phyloP scores from a whole-genome alignment of 768 basidiomycete genomes.

The Tricholomella constricta region DNA sequence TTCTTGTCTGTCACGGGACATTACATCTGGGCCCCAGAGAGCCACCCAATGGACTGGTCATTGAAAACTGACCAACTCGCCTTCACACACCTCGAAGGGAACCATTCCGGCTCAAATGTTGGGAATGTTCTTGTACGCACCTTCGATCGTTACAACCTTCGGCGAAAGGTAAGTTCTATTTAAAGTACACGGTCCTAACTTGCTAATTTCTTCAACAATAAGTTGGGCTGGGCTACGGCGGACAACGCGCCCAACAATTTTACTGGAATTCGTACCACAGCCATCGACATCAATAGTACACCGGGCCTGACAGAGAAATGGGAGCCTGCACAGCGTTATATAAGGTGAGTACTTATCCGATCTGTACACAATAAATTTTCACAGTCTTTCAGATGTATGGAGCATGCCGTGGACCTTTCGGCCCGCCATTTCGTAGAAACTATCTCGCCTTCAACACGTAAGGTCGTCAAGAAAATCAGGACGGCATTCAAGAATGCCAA shows the following conservation, averaged over 20 bases:
- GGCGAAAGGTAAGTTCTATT: constrained; percentile 1
- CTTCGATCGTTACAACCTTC: too few relatives aligned
- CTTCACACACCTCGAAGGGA: constrained; percentile 5
- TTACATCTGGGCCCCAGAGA: too few relatives aligned
- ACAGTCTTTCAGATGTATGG: constrained; percentile 14
- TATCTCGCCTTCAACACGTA: constrained; percentile 8
- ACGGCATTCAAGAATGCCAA: too few relatives aligned
- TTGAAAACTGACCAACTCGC: neutral
- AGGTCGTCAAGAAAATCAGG: constrained; percentile 35
- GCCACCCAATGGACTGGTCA: constrained; percentile 5
- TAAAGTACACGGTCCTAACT: neutral
- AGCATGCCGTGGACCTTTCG: too few relatives aligned
- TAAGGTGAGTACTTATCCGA: neutral
- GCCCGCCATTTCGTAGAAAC: too few relatives aligned
- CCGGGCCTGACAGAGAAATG: neutral
- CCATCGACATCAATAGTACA: neutral
- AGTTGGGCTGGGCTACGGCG: constrained; percentile 16
- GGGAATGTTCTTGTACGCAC: neutral
- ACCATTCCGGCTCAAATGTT: constrained; percentile 1
- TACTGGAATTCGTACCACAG: too few relatives aligned
- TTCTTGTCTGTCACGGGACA: too few relatives aligned
- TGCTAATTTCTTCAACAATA: neutral
- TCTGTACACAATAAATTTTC: neutral
- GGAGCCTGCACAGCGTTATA: neutral
- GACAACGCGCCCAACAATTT: constrained; percentile 18